A percentile compares a stretch with the other conserved stretches of the same genome.
These are phyloP conservation scores for Sclerotinia glacialis DNA, from an alignment of 2,329 filamentous ascomycete species.

Conservation along the genomic window DNA sequence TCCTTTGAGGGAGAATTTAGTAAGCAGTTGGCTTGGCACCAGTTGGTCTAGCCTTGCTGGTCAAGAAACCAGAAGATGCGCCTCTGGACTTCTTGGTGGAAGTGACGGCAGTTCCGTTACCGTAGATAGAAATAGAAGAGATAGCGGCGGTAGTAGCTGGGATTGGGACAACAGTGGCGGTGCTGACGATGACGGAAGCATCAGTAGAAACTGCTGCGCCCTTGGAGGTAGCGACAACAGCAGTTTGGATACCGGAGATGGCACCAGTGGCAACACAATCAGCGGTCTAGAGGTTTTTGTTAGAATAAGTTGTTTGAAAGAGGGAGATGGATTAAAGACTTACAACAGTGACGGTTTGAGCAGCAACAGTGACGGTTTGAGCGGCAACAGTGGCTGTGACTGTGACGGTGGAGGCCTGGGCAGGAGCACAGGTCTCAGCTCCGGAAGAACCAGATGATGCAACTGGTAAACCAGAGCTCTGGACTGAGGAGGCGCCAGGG, in stretches of 20 bases:
- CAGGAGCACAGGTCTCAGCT: conserved; percentile 18
- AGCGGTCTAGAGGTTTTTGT: conserved; percentile 24
- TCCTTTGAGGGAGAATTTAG: conserved; percentile 2
- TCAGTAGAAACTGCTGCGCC: not conserved
- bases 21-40: conserved; percentile 19
- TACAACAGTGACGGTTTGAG: conserved; percentile 36
- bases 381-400: conserved; percentile 32
- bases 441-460: conserved; percentile 15
- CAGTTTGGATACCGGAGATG: conserved; percentile 12
- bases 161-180: conserved; percentile 34
- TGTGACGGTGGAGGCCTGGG: conserved; percentile 33
- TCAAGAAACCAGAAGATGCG: conserved; percentile 33
- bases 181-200: conserved; percentile 28
- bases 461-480: conserved; percentile 1
- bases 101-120: conserved; percentile 29
- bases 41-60: conserved; percentile 26
- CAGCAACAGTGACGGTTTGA: conserved; percentile 30
- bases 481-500: too few relatives aligned
- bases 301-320: conserved; percentile 7
- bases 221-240: conserved; percentile 6
- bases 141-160: conserved; percentile 27
- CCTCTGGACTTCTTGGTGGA: conserved; percentile 32
- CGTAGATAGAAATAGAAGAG: conserved; percentile 22
- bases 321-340: conserved; percentile 16
- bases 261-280: conserved; percentile 13